Evolutionary conservation across 1,139 yeast genomes (phyloP).

Genomic region (Blastobotrys proliferans): DNA sequence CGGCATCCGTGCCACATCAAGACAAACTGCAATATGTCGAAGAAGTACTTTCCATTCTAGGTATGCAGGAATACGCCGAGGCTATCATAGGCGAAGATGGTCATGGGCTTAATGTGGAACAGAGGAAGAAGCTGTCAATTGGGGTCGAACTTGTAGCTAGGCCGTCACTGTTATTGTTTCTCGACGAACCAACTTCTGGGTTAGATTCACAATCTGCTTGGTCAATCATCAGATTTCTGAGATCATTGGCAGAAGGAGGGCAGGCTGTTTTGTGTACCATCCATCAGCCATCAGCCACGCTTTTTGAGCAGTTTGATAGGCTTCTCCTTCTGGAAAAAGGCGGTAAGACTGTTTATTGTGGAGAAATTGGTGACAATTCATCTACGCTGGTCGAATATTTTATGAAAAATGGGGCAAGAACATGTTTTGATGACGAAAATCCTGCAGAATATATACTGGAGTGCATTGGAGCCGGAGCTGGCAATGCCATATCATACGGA

Average conservation of each 20-base stretch:
- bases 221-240: slow-evolving; percentile 69
- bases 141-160: slow-evolving; percentile 85
- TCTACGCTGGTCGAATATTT: slow-evolving; percentile 56
- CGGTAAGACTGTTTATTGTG: slow-evolving; percentile 76
- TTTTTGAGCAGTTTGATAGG: slow-evolving; percentile 71
- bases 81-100: slow-evolving; percentile 58
- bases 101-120: slow-evolving; percentile 67
- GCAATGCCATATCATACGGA: no score
- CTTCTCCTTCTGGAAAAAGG: slow-evolving; percentile 62
- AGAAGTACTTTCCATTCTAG: slow-evolving; percentile 50
- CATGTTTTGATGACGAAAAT: slow-evolving; percentile 60
- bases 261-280: slow-evolving; percentile 78
- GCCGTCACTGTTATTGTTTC: slow-evolving; percentile 69
- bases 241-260: slow-evolving; percentile 68
- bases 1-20: slow-evolving; percentile 42
- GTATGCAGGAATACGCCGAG: slow-evolving; percentile 58
- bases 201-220: slow-evolving; percentile 86
- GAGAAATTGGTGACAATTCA: slow-evolving; percentile 66
- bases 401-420: slow-evolving; percentile 59
- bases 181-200: slow-evolving; percentile 91
- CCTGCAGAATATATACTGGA: slow-evolving; percentile 80
- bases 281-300: slow-evolving; percentile 73
- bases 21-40: slow-evolving; percentile 59
- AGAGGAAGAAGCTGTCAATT: slow-evolving; percentile 76
- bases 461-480: slow-evolving; percentile 39